Evolutionary conservation across 2,329 filamentous ascomycete species (phyloP).

Genomic region (Pseudocercospora vitis): DNA sequence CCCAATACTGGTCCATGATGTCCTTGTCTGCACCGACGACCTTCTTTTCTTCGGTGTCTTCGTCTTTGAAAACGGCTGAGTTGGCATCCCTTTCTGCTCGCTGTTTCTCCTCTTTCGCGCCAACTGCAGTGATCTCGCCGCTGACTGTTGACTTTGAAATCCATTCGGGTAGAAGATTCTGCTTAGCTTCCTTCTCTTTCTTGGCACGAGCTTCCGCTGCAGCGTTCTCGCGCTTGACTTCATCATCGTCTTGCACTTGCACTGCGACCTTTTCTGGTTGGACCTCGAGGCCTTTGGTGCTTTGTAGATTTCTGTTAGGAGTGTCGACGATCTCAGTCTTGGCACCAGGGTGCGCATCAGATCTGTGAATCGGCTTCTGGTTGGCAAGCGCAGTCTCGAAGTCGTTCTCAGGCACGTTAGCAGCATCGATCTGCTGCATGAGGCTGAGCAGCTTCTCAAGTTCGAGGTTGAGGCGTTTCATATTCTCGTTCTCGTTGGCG

Average conservation of each 20-base stretch:
- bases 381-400: conserved; percentile 68
- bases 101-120: conserved; percentile 39
- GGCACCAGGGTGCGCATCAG: conserved; percentile 64
- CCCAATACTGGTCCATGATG: conserved; percentile 67
- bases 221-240: conserved; percentile 36
- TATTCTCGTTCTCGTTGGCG: conserved; percentile 57
- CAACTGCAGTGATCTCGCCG: conserved; percentile 48
- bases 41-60: conserved; percentile 45
- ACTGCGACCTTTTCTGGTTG: conserved; percentile 40
- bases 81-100: conserved; percentile 42
- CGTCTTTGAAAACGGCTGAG: conserved; percentile 46
- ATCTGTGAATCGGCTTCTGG: conserved; percentile 64
- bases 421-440: conserved; percentile 73
- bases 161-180: conserved; percentile 41
- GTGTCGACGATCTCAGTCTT: conserved; percentile 38
- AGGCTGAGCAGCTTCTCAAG: conserved; percentile 76
- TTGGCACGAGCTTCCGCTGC: conserved; percentile 34
- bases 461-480: conserved; percentile 73
- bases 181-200: conserved; percentile 37
- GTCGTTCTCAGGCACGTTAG: conserved; percentile 69
- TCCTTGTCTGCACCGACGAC: conserved; percentile 47
- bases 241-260: conserved; percentile 38
- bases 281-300: conserved; percentile 37
- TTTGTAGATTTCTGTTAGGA: conserved; percentile 35
- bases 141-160: conserved; percentile 39